Percentiles rank a stretch among this genome's conserved stretches.
Evolutionary conservation across 768 basidiomycete species (phyloP).

Genomic region (Lactarius psammicola): DNA sequence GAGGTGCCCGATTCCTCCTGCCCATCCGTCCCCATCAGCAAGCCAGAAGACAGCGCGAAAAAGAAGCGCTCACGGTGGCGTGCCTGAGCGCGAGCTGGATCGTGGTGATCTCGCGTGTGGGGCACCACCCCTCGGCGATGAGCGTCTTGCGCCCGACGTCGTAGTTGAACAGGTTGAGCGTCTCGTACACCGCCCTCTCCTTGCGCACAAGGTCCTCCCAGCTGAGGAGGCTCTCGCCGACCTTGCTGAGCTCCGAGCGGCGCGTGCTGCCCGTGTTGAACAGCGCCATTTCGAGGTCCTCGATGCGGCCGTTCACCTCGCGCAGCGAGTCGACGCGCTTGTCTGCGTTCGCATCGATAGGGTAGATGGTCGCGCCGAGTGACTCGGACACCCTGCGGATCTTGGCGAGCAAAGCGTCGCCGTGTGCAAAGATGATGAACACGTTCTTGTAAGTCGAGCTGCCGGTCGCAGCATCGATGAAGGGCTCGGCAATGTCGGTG

Average conservation of each 20-base stretch:
- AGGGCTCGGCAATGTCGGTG: conserved; percentile 90
- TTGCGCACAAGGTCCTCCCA: conserved; percentile 95
- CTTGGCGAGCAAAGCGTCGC: conserved; percentile 87
- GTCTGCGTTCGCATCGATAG: conserved; percentile 92
- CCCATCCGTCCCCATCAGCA: not conserved
- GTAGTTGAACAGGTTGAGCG: conserved; percentile 93
- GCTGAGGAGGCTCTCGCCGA: conserved; percentile 80
- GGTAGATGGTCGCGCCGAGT: conserved; percentile 97
- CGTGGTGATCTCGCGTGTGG: conserved; percentile 81
- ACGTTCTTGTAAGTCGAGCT: conserved; percentile 93
- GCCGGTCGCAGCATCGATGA: conserved; percentile 82
- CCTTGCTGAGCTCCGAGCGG: conserved; percentile 73
- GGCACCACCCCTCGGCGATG: conserved; percentile 97
- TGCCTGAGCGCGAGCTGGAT: conserved; percentile 87
- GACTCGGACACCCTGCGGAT: conserved; percentile 98
- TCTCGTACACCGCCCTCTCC: conserved; percentile 96
- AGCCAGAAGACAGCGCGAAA: not conserved
- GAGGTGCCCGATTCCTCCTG: conserved; percentile 89
- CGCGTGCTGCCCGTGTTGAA: conserved; percentile 87
- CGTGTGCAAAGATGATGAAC: conserved; percentile 99
- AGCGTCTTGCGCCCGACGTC: conserved; percentile 92
- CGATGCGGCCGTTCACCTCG: conserved; percentile 83
- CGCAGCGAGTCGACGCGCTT: conserved; percentile 88
- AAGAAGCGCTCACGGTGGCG: conserved; percentile 60
- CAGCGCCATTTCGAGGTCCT: conserved; percentile 85